phyloP scores from a whole-genome alignment of 2,329 filamentous ascomycete species.

The Cytospora piceicola region DNA sequence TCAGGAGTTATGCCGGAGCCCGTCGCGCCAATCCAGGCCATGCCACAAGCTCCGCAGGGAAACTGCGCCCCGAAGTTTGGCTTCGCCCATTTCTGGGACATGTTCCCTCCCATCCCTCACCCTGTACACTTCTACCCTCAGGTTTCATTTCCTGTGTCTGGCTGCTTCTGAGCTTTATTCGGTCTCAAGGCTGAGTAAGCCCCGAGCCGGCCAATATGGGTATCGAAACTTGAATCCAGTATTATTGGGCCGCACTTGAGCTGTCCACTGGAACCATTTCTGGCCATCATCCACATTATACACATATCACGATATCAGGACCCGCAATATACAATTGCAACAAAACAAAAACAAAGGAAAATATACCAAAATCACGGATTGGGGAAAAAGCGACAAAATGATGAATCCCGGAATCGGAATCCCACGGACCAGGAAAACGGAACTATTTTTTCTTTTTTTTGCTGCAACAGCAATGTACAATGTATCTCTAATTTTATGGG shows the following conservation, averaged over 20 bases:
- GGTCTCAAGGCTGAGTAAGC: conserved; percentile 1
- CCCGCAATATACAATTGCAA: not conserved
- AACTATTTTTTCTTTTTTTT: not conserved
- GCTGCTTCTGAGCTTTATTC: conserved; percentile 14
- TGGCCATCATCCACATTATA: not conserved
- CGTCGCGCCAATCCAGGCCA: conserved; percentile 41
- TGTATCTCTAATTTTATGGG: conserved; percentile 15
- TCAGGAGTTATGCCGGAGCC: conserved; percentile 46
- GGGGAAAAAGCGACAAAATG: not conserved
- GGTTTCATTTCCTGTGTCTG: conserved; percentile 45
- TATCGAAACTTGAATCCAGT: not conserved
- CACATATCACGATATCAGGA: not conserved
- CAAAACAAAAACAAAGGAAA: not conserved
- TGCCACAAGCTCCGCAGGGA: conserved; percentile 35
- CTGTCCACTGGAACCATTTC: not conserved
- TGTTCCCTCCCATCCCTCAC: conserved; percentile 54
- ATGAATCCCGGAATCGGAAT: not conserved
- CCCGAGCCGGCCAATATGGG: not conserved
- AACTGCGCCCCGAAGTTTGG: conserved; percentile 51
- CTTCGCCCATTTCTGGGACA: conserved; percentile 54
- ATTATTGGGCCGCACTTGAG: not conserved
- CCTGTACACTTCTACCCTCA: conserved; percentile 57
- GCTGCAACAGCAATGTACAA: conserved; percentile 19
- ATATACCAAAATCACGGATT: not conserved
- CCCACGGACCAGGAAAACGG: not conserved